Percentiles rank a stretch among this genome's conserved stretches.
Conservation (phyloP, 1,284 basidiomycete genomes). For the Laetiporus sulphureus region DNA sequence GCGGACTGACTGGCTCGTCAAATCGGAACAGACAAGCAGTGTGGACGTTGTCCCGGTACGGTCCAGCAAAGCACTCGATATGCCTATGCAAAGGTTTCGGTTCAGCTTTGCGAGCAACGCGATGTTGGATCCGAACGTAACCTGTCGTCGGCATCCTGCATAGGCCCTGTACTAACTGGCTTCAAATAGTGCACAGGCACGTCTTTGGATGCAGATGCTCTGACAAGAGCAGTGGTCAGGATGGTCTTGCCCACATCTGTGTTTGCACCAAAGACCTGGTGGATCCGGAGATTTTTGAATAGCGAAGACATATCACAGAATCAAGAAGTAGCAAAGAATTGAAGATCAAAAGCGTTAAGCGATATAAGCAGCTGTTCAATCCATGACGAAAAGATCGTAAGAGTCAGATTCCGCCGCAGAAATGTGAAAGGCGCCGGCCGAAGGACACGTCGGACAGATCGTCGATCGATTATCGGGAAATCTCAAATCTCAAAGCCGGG, state of each 20-base stretch:
- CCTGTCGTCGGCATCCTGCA: slow-evolving; percentile 79
- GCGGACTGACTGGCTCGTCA: slow-evolving; percentile 88
- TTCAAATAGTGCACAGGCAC: slow-evolving; percentile 77
- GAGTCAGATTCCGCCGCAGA: no score
- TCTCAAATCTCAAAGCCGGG: no score
- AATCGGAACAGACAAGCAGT: slow-evolving; percentile 80
- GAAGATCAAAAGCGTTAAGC: no score
- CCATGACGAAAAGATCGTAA: no score
- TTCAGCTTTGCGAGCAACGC: no score
- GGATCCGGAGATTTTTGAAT: slow-evolving; percentile 74
- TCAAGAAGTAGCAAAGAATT: background rate
- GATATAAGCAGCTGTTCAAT: no score
- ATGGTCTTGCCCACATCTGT: slow-evolving; percentile 93
- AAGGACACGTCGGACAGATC: no score
- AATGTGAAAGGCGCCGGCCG: no score
- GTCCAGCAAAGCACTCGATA: slow-evolving; percentile 52
- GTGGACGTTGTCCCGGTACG: slow-evolving; percentile 37
- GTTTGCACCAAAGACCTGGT: slow-evolving; percentile 89
- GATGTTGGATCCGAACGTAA: slow-evolving; percentile 31
- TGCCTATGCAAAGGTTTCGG: slow-evolving; percentile 43
- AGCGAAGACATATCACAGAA: slow-evolving; percentile 40
- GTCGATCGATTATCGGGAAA: no score
- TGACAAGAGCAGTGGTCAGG: slow-evolving; percentile 75
- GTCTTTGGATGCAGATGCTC: slow-evolving; percentile 55
- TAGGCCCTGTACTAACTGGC: slow-evolving; percentile 83